Base-by-base conservation (phyloP, 768 basidiomycete genomes). In the Lactarius sanguifluus region DNA sequence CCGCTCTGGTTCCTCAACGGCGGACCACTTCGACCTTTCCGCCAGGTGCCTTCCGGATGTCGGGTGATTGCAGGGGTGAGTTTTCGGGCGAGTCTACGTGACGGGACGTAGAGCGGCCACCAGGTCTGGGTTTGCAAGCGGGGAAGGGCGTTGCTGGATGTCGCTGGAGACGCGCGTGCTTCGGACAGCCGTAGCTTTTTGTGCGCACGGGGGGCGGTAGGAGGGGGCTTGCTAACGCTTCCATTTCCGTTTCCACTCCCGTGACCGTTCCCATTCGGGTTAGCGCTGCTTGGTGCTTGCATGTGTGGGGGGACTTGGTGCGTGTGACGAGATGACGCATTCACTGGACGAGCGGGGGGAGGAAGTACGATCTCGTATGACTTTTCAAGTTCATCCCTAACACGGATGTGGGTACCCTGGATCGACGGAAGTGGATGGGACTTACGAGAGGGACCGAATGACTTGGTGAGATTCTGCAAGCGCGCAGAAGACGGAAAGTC, bases 121-220 rank as follows among this genome's bases (percentile, higher is more conserved):
- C 45, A n/a, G 13, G 66, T 64, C 34, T 50, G 59, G 0, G 69
- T 71, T 54, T 70, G 70, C 25, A 70, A 15, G 23, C 69, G 70
- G 13, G 69, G 67, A n/a, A 67, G 69, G 20, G 70, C 63, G 32
- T 58, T 61, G 40, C 58, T 64, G 20, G 70, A 62, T 28, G 50
- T 66, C 20, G 62, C 65, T 23, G 68, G 68, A 32, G 66, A 67
- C 4, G 23, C 55, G 57, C 61, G 70, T 16, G 79, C 43, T 20
- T 90, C 89, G 15, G 89, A 86, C 6, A 92, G 77, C 13, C 92
- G 87, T 18, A 85, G 86, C 72, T 89, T 90, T 80, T 94, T 94
- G 76, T 90, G 81, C 30, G 89, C 88, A 62, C 92, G 85, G 3
- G 92, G 92, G 13, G 86, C 92, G 0, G 91, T 94, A 0, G 92